These are phyloP conservation scores for Metschnikowia similis DNA, from an alignment of 805 yeast genomes.

Conservation along the genomic window DNA sequence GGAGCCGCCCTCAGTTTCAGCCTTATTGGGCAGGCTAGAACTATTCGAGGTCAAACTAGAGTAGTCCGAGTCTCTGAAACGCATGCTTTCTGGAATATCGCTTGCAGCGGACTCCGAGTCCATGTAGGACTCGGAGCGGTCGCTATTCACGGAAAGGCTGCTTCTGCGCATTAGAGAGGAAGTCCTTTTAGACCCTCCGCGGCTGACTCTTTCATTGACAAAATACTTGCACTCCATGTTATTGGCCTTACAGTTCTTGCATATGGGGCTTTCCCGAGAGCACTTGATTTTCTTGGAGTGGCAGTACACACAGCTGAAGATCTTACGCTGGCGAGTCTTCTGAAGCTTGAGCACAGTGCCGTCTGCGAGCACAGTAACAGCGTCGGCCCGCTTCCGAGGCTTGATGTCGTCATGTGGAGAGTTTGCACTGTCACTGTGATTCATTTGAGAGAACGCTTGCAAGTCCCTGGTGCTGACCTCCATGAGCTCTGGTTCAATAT, in stretches of 20 bases:
- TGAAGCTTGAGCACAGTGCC: constrained; percentile 59
- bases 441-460: not conserved
- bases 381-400: constrained; percentile 3
- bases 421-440: not conserved
- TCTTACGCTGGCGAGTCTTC: constrained; percentile 55
- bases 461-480: not conserved
- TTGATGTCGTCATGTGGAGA: not conserved
- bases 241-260: constrained; percentile 49
- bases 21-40: constrained; percentile 2
- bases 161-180: not conserved
- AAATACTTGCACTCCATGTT: constrained; percentile 51
- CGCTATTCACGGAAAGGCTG: not conserved
- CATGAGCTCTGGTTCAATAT: not conserved
- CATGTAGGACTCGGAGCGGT: not conserved
- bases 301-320: constrained; percentile 54
- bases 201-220: constrained; percentile 51
- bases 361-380: constrained; percentile 36
- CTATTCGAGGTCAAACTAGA: not conserved
- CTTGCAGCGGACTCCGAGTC: constrained; percentile 1
- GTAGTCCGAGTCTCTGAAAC: not conserved
- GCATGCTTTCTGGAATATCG: not conserved
- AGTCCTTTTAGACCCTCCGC: constrained; percentile 29
- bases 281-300: constrained; percentile 62
- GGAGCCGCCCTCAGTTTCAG: not conserved
- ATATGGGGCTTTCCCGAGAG: constrained; percentile 54